A percentile compares a stretch with the other conserved stretches of the same genome.
These are phyloP conservation scores for Lachnellula hyalina DNA, from an alignment of 2,329 filamentous ascomycete genomes.

Conservation along the genomic window DNA sequence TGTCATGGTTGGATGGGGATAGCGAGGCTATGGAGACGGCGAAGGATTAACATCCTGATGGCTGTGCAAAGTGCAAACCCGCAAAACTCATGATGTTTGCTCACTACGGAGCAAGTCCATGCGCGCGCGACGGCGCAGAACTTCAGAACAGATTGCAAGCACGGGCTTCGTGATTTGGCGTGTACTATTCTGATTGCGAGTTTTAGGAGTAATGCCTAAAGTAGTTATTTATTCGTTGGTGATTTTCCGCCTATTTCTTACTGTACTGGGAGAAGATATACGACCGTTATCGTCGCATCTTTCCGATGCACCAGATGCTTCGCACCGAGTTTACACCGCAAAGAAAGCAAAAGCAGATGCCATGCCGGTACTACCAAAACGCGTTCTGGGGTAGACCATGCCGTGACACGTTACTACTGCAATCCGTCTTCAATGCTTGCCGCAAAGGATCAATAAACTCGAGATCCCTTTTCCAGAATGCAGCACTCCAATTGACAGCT, in stretches of 20 bases:
- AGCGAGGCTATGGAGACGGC: background rate
- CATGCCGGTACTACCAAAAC: background rate
- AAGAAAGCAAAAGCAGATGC: background rate
- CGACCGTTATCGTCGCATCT: background rate
- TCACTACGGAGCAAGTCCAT: background rate
- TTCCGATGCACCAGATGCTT: background rate
- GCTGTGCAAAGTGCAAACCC: conserved; percentile 9
- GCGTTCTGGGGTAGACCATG: background rate
- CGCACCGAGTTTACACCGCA: background rate
- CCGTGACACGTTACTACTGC: background rate
- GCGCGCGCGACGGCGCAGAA: conserved; percentile 7
- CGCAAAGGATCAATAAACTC: background rate
- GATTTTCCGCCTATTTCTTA: background rate
- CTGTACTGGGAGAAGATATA: background rate
- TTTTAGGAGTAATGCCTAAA: background rate
- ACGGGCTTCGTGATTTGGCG: background rate
- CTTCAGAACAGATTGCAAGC: conserved; percentile 5
- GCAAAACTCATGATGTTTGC: background rate
- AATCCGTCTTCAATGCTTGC: background rate
- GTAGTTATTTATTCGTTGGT: background rate
- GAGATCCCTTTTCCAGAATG: background rate
- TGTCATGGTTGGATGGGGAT: background rate
- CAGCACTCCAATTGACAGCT: background rate
- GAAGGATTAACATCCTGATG: conserved; percentile 16
- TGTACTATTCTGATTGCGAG: background rate